Evolutionary conservation across 2,329 filamentous ascomycete genomes (phyloP).

Genomic region (Colletotrichum sp.): DNA sequence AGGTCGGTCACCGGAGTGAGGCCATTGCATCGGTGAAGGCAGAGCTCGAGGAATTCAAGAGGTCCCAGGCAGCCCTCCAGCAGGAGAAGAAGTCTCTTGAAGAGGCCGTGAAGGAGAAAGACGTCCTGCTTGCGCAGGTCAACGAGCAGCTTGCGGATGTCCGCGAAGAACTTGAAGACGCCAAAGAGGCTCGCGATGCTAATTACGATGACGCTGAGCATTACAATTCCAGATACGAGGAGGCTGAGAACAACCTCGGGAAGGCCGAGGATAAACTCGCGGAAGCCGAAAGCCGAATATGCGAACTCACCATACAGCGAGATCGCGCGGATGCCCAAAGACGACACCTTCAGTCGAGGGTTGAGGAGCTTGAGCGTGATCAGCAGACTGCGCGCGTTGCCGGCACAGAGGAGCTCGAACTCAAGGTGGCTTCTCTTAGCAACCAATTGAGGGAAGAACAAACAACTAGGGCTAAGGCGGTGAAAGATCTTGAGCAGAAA

Average conservation of each 20-base stretch:
- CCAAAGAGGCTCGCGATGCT: neutral
- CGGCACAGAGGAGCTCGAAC: neutral
- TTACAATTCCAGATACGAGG: neutral
- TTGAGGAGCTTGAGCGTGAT: neutral
- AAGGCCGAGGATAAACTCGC: neutral
- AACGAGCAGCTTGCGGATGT: neutral
- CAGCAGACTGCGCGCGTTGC: neutral
- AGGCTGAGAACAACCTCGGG: neutral
- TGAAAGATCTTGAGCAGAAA: neutral
- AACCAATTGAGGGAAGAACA: neutral
- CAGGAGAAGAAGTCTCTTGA: neutral
- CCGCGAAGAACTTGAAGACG: neutral
- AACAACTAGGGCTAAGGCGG: neutral
- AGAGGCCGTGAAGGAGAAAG: neutral
- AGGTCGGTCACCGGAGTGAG: neutral
- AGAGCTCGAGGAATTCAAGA: neutral
- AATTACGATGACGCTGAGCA: neutral
- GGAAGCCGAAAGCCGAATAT: neutral
- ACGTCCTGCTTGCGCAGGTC: neutral
- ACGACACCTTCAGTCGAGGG: neutral
- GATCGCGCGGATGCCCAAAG: neutral
- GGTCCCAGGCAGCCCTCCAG: neutral
- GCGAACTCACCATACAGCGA: neutral
- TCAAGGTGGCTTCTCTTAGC: neutral
- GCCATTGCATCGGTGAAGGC: neutral